A percentile compares a stretch with the other conserved stretches of the same genome.
Evolutionary conservation across 2,329 filamentous ascomycete genomes (phyloP).

Genomic region (Cladosporium sp.): DNA sequence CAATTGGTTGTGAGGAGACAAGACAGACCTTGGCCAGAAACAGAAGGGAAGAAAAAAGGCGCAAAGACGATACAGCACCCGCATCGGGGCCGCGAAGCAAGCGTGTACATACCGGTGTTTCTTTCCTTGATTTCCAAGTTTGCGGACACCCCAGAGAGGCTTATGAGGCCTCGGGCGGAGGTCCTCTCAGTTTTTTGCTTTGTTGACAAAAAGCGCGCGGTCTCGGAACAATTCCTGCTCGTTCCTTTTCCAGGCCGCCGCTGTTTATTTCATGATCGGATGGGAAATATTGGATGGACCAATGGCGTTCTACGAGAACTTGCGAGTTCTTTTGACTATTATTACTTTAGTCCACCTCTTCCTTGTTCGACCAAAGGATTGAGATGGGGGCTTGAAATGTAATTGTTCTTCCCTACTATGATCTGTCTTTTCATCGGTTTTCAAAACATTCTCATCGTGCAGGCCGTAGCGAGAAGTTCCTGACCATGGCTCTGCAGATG

Average conservation of each 20-base stretch:
- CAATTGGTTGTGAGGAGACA: constrained; percentile 1
- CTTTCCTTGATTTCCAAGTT: background rate
- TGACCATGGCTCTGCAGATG: too few species aligned
- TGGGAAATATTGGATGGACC: background rate
- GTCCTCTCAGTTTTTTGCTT: background rate
- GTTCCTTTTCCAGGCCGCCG: background rate
- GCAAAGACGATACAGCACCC: constrained; percentile 6
- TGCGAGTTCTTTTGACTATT: background rate
- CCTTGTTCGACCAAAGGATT: background rate
- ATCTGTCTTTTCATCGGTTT: background rate
- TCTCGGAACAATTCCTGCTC: background rate
- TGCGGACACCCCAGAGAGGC: background rate
- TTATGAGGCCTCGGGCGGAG: background rate
- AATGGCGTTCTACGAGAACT: background rate
- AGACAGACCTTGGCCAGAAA: background rate
- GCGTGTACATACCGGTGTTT: constrained; percentile 3
- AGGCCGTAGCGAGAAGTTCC: too few species aligned
- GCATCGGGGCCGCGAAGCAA: constrained; percentile 8
- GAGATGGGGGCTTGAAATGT: background rate
- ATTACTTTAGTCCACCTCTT: background rate
- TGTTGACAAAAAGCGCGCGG: background rate
- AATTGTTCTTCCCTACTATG: background rate
- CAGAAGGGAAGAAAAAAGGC: background rate
- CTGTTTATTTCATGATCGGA: background rate
- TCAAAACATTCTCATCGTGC: too few species aligned